Evolutionary conservation across 306 rosid genomes (phyloP), one percentile per base, ranked within the genome.

Genomic region (Fragaria ananassa): DNA sequence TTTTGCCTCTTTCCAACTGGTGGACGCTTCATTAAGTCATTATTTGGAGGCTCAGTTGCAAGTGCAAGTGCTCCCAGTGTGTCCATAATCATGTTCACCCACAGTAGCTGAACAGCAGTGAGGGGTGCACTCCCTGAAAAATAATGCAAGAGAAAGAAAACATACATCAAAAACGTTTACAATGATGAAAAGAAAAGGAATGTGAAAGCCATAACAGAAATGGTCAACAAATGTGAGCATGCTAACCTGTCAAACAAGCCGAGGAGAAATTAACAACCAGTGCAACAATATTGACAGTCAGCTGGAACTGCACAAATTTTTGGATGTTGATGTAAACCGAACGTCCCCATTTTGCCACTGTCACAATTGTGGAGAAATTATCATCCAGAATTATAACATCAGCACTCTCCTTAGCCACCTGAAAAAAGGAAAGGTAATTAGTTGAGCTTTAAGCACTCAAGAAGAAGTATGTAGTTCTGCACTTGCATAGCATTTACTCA

Each of bases 41-140:
- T 76, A 49, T 77, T 95, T 34, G 98, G 98, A 85, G 98, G 98
- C 86, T 95, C 98, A 42, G 98, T 95, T 58, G 98, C 98, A 41
- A 95, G 98, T 14, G 98, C 98, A 57, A 95, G 91, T 66, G 98
- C 98, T 76, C 98, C 98, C 56, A 95, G 83, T 9, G 97, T 95
- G 70, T 95, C 97, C 97, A 95, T 95, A 44, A 95, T 95, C 98
- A 95, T 95, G 93, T 95, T 95, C 74, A 95, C 97, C 98, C 98
- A 92, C 86, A 95, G 78, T 42, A 92, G 91, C 80, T 95, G 98
- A 74, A 95, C 98, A 39, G 97, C 97, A 61, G 98, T 95, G 37
- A 95, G 97, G 13, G 98, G 98, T 1, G 97, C 97, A 74, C 74
- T 88, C 17, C 98, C 98, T 92, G 91, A 45, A 81, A 68, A 71